Conservation (phyloP, 495 filamentous ascomycete genomes). For the Bryoglossum gracile region DNA sequence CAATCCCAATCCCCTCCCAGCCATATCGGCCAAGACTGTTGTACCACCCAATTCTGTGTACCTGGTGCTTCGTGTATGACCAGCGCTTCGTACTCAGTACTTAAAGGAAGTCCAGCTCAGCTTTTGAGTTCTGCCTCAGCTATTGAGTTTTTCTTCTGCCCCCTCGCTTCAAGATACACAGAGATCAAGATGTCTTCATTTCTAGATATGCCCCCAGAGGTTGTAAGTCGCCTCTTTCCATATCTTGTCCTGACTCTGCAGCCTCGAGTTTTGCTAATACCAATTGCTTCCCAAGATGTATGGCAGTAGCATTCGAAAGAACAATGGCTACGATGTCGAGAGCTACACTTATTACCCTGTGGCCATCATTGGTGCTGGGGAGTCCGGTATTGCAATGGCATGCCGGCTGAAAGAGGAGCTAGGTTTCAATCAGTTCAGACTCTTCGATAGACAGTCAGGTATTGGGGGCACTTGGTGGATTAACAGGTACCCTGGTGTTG, state of each 20-base stretch:
- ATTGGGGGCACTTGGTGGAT: slow-evolving; percentile 65
- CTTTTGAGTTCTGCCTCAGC: no score
- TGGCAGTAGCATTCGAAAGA: slow-evolving; percentile 18
- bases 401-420: slow-evolving; percentile 53
- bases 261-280: background rate
- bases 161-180: background rate
- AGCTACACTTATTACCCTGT: slow-evolving; percentile 25
- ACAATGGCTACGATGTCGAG: slow-evolving; percentile 18
- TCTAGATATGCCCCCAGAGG: slow-evolving; percentile 7
- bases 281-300: slow-evolving; percentile 11
- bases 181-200: slow-evolving; percentile 6
- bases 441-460: slow-evolving; percentile 55
- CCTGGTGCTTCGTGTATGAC: no score
- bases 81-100: no score
- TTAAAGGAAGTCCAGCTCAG: no score
- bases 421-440: slow-evolving; percentile 53
- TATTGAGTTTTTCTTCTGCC: background rate
- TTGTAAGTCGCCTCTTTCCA: slow-evolving; percentile 6
- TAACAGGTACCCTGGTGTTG: slow-evolving; percentile 56
- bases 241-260: background rate
- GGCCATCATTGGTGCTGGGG: slow-evolving; percentile 53
- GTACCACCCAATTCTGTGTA: no score
- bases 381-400: slow-evolving; percentile 60
- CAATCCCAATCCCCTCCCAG: no score
- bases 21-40: no score